Evolutionary conservation across 345 rosid species (phyloP), one percentile per base, ranked within the genome.

Genomic region (Cochlearia excelsa): DNA sequence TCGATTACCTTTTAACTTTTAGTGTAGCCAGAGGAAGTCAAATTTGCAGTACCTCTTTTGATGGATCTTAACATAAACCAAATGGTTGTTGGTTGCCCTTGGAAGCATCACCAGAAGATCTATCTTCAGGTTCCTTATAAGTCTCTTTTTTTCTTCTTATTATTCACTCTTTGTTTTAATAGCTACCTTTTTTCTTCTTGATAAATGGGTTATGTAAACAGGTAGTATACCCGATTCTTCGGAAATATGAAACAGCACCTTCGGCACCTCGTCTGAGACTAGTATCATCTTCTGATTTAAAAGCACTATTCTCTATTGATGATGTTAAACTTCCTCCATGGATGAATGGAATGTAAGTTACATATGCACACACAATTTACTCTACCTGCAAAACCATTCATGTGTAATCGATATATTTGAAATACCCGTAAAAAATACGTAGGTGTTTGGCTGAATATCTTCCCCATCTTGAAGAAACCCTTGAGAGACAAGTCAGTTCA

Each of bases 381-480:
- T 41, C 6, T 75, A 8, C 58, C 35, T 79, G 30, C 61, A 51
- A 33, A 37, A 44, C 26, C 33, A 30, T 51, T 10, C 35, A 35
- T 52, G 33, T 71, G 11, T 27, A 4, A 5, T 31, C 11, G 2
- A 5, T 51, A 10, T 46, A 9, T 34, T 16, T 58, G 44, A 43
- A 43, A 38, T 8, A 42, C 30, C 3, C 6, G 5, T 69, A 31
- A 23, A 16, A 59, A 65, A 61, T 61, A 68, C 58, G 40, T 69
- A 93, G 99, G 97, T 93, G 97, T 74, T 77, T 93, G 86, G 99
- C 99, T 53, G 99, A 93, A 77, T 93, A 89, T 82, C 97, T 93
- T 73, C 99, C 99, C 7, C 85, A 82, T 76, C 86, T 89, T 3
- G 99, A 93, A 76, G 88, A 87, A 77, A 75, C 78, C 29, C 84